Evolutionary conservation across 495 filamentous ascomycete genomes (phyloP).

Genomic region (Friedmanniomyces simplex): DNA sequence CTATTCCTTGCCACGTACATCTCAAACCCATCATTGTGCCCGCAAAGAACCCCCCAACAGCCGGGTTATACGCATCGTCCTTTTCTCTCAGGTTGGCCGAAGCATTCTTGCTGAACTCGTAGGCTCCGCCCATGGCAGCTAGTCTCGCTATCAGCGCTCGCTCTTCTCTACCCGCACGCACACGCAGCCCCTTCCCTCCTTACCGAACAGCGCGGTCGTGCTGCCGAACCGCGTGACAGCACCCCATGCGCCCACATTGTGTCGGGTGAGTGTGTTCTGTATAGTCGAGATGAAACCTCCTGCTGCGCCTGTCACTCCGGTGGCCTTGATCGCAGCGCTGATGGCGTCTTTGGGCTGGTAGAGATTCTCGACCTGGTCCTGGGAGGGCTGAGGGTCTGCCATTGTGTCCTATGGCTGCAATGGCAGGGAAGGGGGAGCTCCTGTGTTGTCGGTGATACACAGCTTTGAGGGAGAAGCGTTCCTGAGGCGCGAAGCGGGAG

Average conservation of each 20-base stretch:
- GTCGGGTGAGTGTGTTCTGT: constrained; percentile 72
- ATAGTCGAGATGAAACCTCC: constrained; percentile 66
- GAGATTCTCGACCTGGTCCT: constrained; percentile 10
- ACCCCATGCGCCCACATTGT: constrained; percentile 65
- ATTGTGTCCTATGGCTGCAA: constrained; percentile 5
- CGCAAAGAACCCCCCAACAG: constrained; percentile 63
- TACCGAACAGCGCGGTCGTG: constrained; percentile 57
- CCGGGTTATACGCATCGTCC: constrained; percentile 59
- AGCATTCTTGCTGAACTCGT: constrained; percentile 61
- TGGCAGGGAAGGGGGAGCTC: neutral
- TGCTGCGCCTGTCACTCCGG: constrained; percentile 50
- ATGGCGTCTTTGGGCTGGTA: constrained; percentile 79
- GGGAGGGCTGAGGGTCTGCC: neutral
- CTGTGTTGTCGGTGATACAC: neutral
- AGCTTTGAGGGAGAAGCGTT: neutral
- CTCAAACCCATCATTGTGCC: constrained; percentile 57
- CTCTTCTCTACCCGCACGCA: too few species aligned
- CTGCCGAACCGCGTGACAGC: constrained; percentile 63
- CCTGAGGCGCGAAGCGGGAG: neutral
- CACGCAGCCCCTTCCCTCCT: neutral
- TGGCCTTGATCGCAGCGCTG: constrained; percentile 50
- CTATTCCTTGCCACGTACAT: constrained; percentile 39
- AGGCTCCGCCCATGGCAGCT: constrained; percentile 75
- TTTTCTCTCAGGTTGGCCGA: constrained; percentile 69
- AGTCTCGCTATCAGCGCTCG: constrained; percentile 45